A percentile compares a stretch with the other conserved stretches of the same genome.
Evolutionary conservation across 2,329 filamentous ascomycete species (phyloP).

Genomic region (Xylariaceae sp.): DNA sequence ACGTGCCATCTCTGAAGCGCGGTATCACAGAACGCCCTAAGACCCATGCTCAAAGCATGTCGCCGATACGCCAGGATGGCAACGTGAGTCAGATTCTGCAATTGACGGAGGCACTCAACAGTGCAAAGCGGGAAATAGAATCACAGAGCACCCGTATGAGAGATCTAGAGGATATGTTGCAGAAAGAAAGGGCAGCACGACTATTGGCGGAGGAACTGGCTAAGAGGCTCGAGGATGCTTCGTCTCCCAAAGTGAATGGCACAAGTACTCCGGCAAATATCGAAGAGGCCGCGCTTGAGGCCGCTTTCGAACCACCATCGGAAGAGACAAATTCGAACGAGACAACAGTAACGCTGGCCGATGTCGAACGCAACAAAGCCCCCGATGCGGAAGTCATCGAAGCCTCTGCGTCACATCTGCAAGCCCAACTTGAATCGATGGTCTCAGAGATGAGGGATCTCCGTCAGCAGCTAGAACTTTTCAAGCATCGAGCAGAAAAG

Average conservation of each 20-base stretch:
- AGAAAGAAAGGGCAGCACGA: slow-evolving; percentile 74
- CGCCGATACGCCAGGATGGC: slow-evolving; percentile 53
- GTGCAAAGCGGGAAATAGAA: slow-evolving; percentile 82
- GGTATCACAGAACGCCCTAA: slow-evolving; percentile 72
- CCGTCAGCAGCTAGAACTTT: slow-evolving; percentile 73
- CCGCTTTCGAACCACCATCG: slow-evolving; percentile 40
- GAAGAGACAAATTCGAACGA: slow-evolving; percentile 25
- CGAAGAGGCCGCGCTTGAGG: slow-evolving; percentile 38
- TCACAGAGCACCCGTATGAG: slow-evolving; percentile 74
- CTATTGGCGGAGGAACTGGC: slow-evolving; percentile 81
- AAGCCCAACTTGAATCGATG: slow-evolving; percentile 72
- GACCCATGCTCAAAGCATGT: slow-evolving; percentile 45
- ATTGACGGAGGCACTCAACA: slow-evolving; percentile 78
- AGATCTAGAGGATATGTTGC: slow-evolving; percentile 74
- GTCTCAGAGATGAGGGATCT: slow-evolving; percentile 76
- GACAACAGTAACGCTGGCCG: slow-evolving; percentile 13
- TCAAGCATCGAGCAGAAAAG: slow-evolving; percentile 70
- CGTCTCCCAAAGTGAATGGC: slow-evolving; percentile 36
- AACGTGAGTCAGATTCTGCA: slow-evolving; percentile 72
- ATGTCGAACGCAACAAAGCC: slow-evolving; percentile 17
- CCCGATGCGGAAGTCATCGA: slow-evolving; percentile 31
- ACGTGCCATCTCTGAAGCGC: slow-evolving; percentile 70
- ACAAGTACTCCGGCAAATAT: slow-evolving; percentile 28
- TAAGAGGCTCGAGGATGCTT: slow-evolving; percentile 60
- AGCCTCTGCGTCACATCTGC: slow-evolving; percentile 43